Percentiles rank a stretch among this genome's conserved stretches.
Conservation (phyloP, 2,329 filamentous ascomycete genomes). For the Gnomoniopsis smithogilvyi region DNA sequence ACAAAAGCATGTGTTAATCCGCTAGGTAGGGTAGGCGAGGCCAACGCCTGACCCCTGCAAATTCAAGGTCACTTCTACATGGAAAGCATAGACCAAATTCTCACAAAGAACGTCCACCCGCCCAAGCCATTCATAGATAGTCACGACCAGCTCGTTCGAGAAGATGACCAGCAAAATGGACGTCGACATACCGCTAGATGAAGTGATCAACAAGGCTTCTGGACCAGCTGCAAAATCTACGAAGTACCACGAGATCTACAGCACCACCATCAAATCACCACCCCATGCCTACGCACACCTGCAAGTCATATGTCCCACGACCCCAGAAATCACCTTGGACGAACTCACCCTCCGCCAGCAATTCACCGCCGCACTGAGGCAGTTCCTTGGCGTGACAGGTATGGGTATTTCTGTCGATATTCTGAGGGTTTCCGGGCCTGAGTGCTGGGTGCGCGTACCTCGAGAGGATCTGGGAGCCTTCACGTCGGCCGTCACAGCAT, state of each 20-base stretch:
- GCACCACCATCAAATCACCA: constrained; percentile 48
- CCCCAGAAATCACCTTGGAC: constrained; percentile 43
- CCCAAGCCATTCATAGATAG: neutral
- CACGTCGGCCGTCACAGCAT: constrained; percentile 63
- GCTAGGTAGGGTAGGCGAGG: neutral
- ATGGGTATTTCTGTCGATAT: constrained; percentile 67
- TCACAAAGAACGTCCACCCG: neutral
- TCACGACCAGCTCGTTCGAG: neutral
- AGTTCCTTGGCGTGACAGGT: constrained; percentile 70
- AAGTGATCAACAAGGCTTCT: constrained; percentile 17
- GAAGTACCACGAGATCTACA: constrained; percentile 47
- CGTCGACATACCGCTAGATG: constrained; percentile 15
- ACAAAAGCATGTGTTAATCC: neutral
- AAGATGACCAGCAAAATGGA: constrained; percentile 21
- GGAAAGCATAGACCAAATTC: neutral
- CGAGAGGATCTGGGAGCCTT: constrained; percentile 58
- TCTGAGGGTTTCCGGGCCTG: constrained; percentile 52
- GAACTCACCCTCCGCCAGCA: constrained; percentile 60
- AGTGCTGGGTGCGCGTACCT: constrained; percentile 65
- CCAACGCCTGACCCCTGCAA: neutral
- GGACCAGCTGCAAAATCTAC: constrained; percentile 31
- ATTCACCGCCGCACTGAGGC: constrained; percentile 59
- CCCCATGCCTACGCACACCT: constrained; percentile 57
- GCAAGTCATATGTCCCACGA: constrained; percentile 34
- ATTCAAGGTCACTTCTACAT: neutral